Percentiles rank a stretch among this genome's conserved stretches.
Evolutionary conservation across 179 eudicot species (phyloP).

Genomic region (Beta corolliflora): DNA sequence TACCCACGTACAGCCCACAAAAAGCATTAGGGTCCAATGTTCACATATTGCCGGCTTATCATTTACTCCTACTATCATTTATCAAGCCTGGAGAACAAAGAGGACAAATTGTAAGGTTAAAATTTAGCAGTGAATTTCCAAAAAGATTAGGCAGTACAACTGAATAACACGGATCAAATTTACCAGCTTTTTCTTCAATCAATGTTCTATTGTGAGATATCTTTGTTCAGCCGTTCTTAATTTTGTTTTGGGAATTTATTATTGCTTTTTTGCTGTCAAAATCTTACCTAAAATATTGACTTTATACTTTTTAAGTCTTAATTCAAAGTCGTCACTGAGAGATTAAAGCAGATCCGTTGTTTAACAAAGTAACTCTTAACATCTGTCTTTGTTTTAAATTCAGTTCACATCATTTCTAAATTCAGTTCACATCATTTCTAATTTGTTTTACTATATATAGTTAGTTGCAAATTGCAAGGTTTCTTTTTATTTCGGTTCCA

Average conservation of each 20-base stretch:
- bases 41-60: background rate
- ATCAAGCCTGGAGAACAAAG: background rate
- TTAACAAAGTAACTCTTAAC: no score
- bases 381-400: no score
- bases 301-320: no score
- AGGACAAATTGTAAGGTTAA: background rate
- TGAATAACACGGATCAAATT: slow-evolving; percentile 7
- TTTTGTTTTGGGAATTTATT: no score
- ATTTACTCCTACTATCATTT: background rate
- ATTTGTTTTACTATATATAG: no score
- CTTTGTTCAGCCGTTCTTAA: no score
- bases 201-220: background rate
- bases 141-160: background rate
- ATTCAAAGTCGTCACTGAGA: no score
- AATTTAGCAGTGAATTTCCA: background rate
- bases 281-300: background rate
- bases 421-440: no score
- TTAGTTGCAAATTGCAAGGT: no score
- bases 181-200: slow-evolving; percentile 13
- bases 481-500: no score
- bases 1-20: slow-evolving; percentile 13
- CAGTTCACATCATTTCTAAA: no score
- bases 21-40: slow-evolving; percentile 7
- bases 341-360: no score
- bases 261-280: background rate